Conservation (phyloP, 495 filamentous ascomycete genomes). For the Hyaloscypha variabilis region DNA sequence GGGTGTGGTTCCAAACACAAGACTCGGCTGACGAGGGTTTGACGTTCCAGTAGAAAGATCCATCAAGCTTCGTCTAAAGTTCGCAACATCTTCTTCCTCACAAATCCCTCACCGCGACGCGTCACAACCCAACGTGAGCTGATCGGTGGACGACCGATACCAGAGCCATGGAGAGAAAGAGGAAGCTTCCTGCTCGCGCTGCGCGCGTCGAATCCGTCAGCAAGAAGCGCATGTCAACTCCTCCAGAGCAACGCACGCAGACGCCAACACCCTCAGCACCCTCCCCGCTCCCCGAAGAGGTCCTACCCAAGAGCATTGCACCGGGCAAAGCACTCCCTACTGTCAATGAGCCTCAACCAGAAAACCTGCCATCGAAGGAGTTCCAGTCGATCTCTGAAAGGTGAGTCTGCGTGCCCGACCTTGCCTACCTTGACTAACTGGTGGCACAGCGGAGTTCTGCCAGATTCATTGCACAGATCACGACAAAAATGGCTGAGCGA, state of each 20-base stretch:
- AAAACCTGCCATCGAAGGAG: constrained; percentile 63
- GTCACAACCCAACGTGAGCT: constrained; percentile 15
- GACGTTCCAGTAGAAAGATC: constrained; percentile 7
- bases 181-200: constrained; percentile 57
- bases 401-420: constrained; percentile 41
- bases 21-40: constrained; percentile 16
- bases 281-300: constrained; percentile 49
- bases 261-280: constrained; percentile 37
- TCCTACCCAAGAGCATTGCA: constrained; percentile 67
- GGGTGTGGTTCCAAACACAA: constrained; percentile 14
- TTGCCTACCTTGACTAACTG: not conserved
- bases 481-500: constrained; percentile 81
- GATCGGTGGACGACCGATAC: constrained; percentile 6
- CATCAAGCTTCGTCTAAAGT: constrained; percentile 15
- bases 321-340: constrained; percentile 72
- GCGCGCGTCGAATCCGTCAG: constrained; percentile 50
- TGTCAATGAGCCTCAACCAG: constrained; percentile 66
- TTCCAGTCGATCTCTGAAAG: constrained; percentile 87
- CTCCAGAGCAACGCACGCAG: constrained; percentile 32
- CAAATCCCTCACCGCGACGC: constrained; percentile 22
- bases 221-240: constrained; percentile 51
- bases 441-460: constrained; percentile 72
- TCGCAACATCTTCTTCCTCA: not conserved
- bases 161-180: constrained; percentile 53
- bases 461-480: constrained; percentile 80